Base-by-base conservation (phyloP, 2,329 filamentous ascomycete genomes). In the Myriangium duriaei region DNA sequence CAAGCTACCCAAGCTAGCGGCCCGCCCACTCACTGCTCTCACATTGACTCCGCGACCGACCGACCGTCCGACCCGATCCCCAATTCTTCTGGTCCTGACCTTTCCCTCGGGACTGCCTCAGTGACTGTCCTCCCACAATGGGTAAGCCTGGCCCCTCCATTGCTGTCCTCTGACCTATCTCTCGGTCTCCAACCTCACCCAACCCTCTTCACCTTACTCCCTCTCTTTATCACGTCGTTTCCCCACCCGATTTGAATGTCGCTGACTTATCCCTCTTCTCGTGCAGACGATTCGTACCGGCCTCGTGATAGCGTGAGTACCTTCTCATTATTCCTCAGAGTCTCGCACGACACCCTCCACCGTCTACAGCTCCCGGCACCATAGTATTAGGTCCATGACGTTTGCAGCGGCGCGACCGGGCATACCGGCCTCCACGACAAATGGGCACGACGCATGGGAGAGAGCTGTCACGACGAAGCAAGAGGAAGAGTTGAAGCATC, bases 261-360 rank as follows among this genome's bases (percentile, higher is more conserved):
- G 36, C 39, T 41, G 32, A 41, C 39, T 28, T 31, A 37, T 18
- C 33, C 35, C 28, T 30, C 34, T 28, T 30, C 39, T 39, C 37
- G 37, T 41, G 43, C 47, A 45, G 49, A 47, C 42, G 49, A 54
- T 40, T 45, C 46, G 28, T 54, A 55, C 46, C 49, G 52, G 26
- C 51, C 52, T 36, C 46, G 47, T 39, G 45, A 45, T 30, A 45
- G 44, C 34, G 51, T 54, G 46, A 53, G 52, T 49, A 26, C 24
- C 11, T 19, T 34, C 21, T 30, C 16, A 34, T 24, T 29, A n/a
- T n/a, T n/a, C n/a, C n/a, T n/a, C n/a, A n/a, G n/a, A n/a, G n/a
- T n/a, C n/a, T 26, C 17, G 31, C 34, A 12, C 28, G 38, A 28
- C 33, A 32, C 39, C 36, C 29, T 30, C 41, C 19, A 39, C 37